These are phyloP conservation scores for Cercophora newfieldiana DNA, from an alignment of 495 filamentous ascomycete genomes.

Conservation along the genomic window DNA sequence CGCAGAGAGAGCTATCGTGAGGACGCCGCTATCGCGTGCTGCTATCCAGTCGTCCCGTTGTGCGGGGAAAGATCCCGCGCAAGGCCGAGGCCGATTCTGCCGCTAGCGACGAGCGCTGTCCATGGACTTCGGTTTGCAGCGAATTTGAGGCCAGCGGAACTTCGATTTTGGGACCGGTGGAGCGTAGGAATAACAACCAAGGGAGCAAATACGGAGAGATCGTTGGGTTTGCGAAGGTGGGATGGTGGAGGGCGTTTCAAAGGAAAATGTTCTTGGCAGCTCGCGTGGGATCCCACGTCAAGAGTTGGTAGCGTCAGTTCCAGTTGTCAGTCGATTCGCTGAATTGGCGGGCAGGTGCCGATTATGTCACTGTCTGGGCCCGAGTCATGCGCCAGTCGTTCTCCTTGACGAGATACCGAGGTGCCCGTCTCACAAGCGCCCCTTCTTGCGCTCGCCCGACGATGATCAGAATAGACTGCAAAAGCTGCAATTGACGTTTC, in stretches of 20 bases:
- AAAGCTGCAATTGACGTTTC: background rate
- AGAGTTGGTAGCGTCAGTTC: constrained; percentile 14
- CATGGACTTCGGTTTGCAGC: constrained; percentile 38
- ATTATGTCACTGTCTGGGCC: constrained; percentile 23
- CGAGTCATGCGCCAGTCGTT: constrained; percentile 15
- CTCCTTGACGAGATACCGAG: constrained; percentile 11
- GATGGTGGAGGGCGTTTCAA: constrained; percentile 21
- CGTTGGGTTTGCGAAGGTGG: constrained; percentile 10
- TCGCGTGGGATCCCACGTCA: constrained; percentile 25
- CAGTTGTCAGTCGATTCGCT: constrained; percentile 4
- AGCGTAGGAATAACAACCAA: background rate
- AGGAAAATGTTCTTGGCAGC: constrained; percentile 26
- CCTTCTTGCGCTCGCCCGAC: background rate
- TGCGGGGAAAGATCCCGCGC: constrained; percentile 57
- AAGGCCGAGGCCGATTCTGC: constrained; percentile 48
- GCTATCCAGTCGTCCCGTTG: constrained; percentile 38
- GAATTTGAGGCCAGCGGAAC: background rate
- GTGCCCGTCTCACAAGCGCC: background rate
- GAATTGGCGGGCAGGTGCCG: constrained; percentile 9
- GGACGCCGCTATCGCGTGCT: constrained; percentile 13
- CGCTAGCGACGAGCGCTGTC: constrained; percentile 47
- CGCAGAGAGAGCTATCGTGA: background rate
- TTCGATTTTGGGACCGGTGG: background rate
- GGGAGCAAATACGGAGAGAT: background rate
- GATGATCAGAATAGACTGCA: background rate